These are phyloP conservation scores for Hondaea fermentalgiana DNA, from an alignment of 108 stramenopile genomes.

Conservation along the genomic window DNA sequence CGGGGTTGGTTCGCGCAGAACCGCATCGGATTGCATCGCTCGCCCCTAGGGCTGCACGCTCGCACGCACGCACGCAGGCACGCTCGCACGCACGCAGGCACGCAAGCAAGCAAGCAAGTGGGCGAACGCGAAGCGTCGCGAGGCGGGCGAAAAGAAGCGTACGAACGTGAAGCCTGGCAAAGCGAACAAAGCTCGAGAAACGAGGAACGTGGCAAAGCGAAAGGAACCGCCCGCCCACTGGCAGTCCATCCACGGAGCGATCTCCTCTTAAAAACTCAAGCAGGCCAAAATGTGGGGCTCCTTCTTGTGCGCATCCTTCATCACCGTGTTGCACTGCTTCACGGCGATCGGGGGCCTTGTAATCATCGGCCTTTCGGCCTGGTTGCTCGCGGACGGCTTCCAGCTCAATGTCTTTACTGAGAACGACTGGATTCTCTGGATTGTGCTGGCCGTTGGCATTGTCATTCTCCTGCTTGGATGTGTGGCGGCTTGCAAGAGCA, in stretches of 20 bases:
- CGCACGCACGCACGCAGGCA: too few relatives aligned
- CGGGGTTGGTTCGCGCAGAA: too few relatives aligned
- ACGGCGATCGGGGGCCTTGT: neutral
- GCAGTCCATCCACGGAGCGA: neutral
- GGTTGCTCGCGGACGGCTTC: neutral
- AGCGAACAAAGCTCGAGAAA: too few relatives aligned
- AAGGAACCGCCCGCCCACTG: neutral
- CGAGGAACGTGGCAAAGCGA: neutral
- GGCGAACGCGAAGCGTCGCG: too few relatives aligned
- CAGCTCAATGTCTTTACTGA: neutral
- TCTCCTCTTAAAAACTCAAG: neutral
- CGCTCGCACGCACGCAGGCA: accelerated
- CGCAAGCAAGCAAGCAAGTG: too few relatives aligned
- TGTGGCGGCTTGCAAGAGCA: neutral
- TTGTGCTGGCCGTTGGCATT: neutral
- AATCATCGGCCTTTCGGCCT: neutral
- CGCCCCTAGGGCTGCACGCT: too few relatives aligned
- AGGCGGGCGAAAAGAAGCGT: too few relatives aligned
- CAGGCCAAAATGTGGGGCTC: neutral
- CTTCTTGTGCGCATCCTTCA: neutral
- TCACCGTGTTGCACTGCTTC: neutral
- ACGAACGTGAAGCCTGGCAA: too few relatives aligned
- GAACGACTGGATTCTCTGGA: neutral
- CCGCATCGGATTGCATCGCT: too few relatives aligned
- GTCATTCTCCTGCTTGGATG: neutral